Base-by-base conservation (phyloP, 1,139 yeast genomes). In the Kodamaea sp. region DNA sequence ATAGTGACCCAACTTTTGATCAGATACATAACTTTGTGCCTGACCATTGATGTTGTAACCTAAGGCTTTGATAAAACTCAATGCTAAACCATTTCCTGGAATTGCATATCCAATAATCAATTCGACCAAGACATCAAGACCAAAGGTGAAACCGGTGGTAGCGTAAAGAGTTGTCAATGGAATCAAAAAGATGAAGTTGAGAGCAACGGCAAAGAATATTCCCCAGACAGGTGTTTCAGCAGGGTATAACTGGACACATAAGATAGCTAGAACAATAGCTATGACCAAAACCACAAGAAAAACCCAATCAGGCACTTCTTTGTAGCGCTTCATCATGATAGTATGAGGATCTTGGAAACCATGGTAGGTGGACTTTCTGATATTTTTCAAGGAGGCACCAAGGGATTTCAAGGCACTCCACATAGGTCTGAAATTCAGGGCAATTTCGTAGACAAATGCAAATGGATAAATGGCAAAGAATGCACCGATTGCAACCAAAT, bases 1-100 rank as follows among this genome's bases (percentile, higher is more conserved):
- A 50, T 80, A 80, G 55, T 79, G 86, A 3, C 76, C 84, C 63
- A 70, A 50, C 53, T 80, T 80, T 56, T 76, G 77, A 47, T 76
- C 76, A 5, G 73, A 52, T 31, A 78, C 63, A 56, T 72, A 79
- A 49, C 62, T 65, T 32, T 76, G 77, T n/a, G 84, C 82, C 55
- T 79, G 85, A 3, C 74, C 75, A 55, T 73, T 76, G 43, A 78
- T 63, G 34, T 63, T 62, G 31, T 61, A 63, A 5, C 70, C 71
- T 41, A 55, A 61, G 7, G 67, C 63, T 38, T 66, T 65, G 27
- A 64, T 46, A 6, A 67, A 63, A 30, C 61, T 61, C 34, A 64
- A 53, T 0, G 71, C 70, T 22, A 64, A 45, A 3, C 70, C 70
- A 18, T 66, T 61, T 31, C 65, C 63, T 11, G 72, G 70, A 24